phyloP scores from a whole-genome alignment of 2,329 filamentous ascomycete species.

The Xylariaceae sp. region DNA sequence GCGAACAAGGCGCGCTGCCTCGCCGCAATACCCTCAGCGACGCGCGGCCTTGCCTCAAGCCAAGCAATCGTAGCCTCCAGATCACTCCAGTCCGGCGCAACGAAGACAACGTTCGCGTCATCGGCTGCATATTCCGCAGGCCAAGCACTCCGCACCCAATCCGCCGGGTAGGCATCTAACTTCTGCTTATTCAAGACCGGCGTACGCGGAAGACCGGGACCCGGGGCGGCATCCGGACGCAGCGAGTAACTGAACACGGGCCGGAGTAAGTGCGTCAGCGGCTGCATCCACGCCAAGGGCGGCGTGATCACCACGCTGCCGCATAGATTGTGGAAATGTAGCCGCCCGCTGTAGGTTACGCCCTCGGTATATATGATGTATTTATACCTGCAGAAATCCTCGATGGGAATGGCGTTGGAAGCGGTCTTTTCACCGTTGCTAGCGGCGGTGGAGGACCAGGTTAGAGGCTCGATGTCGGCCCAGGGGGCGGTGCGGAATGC shows the following conservation, averaged over 20 bases:
- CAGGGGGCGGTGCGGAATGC: conserved; percentile 33
- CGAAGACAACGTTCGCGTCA: conserved; percentile 40
- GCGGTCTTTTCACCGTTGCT: conserved; percentile 30
- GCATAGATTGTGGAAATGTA: conserved; percentile 48
- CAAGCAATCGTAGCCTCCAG: conserved; percentile 41
- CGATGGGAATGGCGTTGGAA: conserved; percentile 42
- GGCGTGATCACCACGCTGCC: conserved; percentile 43
- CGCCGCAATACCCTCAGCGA: conserved; percentile 43
- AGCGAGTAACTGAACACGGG: conserved; percentile 38
- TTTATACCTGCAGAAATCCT: conserved; percentile 47
- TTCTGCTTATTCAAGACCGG: conserved; percentile 5
- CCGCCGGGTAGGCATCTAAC: conserved; percentile 24
- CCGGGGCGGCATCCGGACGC: conserved; percentile 1
- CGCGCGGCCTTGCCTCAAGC: conserved; percentile 39
- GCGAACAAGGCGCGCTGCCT: conserved; percentile 42
- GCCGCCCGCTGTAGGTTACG: conserved; percentile 47
- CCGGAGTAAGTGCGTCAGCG: conserved; percentile 42
- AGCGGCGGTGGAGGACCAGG: conserved; percentile 25
- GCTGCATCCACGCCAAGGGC: conserved; percentile 45
- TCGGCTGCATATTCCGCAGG: conserved; percentile 25
- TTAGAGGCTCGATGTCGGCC: conserved; percentile 44
- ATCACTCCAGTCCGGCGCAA: conserved; percentile 47
- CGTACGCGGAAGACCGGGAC: not conserved
- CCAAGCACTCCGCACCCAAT: conserved; percentile 36
- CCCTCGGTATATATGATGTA: conserved; percentile 51